Percentiles rank a stretch among this genome's conserved stretches.
These are phyloP conservation scores for Adansonia rubrostipa DNA, from an alignment of 441 rosid genomes.

Conservation along the genomic window DNA sequence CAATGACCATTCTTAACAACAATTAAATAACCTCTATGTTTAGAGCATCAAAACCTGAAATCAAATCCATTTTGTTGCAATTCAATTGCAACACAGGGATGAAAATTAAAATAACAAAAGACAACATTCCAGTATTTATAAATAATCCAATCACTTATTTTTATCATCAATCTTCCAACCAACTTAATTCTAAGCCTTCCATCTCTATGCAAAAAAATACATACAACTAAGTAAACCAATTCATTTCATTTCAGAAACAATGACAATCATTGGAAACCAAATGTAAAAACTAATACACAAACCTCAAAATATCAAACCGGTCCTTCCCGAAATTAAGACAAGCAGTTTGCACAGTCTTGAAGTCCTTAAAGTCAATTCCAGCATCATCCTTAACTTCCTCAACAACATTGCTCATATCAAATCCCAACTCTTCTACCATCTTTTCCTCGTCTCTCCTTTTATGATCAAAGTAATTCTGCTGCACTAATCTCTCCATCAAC, in stretches of 20 bases:
- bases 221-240: background rate
- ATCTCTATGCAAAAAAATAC: background rate
- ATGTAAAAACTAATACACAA: constrained; percentile 22
- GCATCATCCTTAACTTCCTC: constrained; percentile 35
- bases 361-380: constrained; percentile 67
- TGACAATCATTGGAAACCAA: constrained; percentile 13
- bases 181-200: background rate
- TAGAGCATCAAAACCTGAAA: background rate
- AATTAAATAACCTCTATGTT: background rate
- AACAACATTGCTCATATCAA: constrained; percentile 42
- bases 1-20: background rate
- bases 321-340: constrained; percentile 87
- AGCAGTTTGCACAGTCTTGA: constrained; percentile 75
- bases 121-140: background rate
- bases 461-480: constrained; percentile 91
- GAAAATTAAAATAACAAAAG: too few relatives aligned
- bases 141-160: background rate
- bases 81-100: background rate
- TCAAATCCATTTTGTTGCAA: background rate
- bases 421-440: constrained; percentile 61
- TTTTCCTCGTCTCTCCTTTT: constrained; percentile 70
- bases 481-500: constrained; percentile 80
- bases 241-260: background rate
- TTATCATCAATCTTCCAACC: background rate
- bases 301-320: constrained; percentile 95